phyloP scores from a whole-genome alignment of 331 rosid genomes.

The Prunus yedoensis region DNA sequence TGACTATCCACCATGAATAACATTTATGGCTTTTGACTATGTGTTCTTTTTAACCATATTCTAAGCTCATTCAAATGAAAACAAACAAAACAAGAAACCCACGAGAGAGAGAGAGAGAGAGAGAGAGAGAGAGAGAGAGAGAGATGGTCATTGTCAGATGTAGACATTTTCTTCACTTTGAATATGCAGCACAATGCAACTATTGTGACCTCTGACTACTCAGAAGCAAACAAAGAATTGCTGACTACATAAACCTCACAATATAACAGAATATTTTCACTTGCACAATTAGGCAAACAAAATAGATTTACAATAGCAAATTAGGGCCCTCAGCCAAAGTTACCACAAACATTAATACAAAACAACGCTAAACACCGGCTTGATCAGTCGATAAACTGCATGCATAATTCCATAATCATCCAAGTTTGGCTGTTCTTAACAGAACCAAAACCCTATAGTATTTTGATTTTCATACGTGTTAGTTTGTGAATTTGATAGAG shows the following conservation, averaged over 20 bases:
- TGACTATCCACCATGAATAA: neutral
- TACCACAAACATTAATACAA: conserved; percentile 1
- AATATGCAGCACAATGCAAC: conserved; percentile 20
- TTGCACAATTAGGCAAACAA: too few species aligned
- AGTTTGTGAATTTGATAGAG: neutral
- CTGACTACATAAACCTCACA: neutral
- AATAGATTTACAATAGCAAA: too few species aligned
- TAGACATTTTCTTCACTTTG: conserved; percentile 5
- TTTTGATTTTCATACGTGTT: neutral
- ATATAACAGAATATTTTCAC: too few species aligned
- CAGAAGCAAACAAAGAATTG: conserved; percentile 17
- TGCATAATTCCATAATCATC: conserved; percentile 4
- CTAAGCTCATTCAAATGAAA: neutral
- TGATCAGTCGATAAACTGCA: neutral
- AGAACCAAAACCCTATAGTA: neutral
- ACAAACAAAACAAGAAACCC: too few species aligned
- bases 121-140: neutral
- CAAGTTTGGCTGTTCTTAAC: neutral
- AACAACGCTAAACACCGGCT: neutral
- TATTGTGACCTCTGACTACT: conserved; percentile 23
- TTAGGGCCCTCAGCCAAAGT: too few species aligned
- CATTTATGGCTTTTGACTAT: neutral
- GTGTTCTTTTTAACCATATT: neutral
- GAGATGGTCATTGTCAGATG: neutral
- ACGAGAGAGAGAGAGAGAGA: neutral